Evolutionary conservation across 257 asterid species (phyloP), one percentile per base, ranked within the genome.

Genomic region (Nicotiana benthamiana): DNA sequence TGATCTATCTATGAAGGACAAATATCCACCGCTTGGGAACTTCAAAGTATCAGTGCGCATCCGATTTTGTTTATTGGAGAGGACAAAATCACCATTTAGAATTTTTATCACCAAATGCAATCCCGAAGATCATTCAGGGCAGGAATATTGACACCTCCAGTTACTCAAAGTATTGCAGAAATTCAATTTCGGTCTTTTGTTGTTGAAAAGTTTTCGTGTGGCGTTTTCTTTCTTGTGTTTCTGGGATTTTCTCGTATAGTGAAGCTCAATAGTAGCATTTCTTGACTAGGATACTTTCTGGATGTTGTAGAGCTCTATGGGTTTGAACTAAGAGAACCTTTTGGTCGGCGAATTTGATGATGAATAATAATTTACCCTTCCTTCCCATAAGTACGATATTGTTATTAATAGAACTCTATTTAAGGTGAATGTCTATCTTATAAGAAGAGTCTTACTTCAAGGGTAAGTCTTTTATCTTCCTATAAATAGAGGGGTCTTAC

Each of bases 31-130:
- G 68, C 89, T 88, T 0, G 98, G 99, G 82, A 95, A 93, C 93
- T 90, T 92, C 81, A 87, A 92, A 63, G 93, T 89, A 85, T 93
- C 95, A 64, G 98, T 88, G 82, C 66, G 98, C 99, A 88, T 92
- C 46, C 97, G 91, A 77, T 88, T 91, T 88, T 91, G 98, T 91
- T 93, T 94, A 53, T 93, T 91, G 34, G 90, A 88, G 81, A 95
- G 89, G 54, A 90, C 80, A 90, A 91, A 95, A 88, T 93, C 99
- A 75, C 97, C 99, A 85, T 91, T 92, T 72, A 95, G 88, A 86
- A 95, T 92, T 89, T n/a, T 91, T 92, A 88, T 90, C 97, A 76
- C 99, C 99, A 84, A 95, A 95, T 84, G 97, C 97, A 76, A 95
- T 87, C 65, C 97, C 99, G 86, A 93, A 95, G 96, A 88, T 95